Evolutionary conservation across 495 filamentous ascomycete species (phyloP).

Genomic region (Neurospora sublineolata): DNA sequence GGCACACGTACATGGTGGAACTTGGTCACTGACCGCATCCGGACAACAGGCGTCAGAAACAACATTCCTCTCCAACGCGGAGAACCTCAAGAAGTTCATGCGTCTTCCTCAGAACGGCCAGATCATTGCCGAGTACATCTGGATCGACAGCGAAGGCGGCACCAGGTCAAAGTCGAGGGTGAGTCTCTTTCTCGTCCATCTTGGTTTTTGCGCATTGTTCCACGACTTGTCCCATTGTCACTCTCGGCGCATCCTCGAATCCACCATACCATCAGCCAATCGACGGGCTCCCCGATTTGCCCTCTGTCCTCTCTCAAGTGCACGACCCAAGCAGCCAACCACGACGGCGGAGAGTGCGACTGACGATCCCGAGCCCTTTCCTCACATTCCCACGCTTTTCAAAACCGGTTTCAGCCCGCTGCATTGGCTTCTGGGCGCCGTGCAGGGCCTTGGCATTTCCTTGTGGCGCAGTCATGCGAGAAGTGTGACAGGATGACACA

Average conservation of each 20-base stretch:
- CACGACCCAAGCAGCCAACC: neutral
- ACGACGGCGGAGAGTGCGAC: neutral
- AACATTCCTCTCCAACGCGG: constrained; percentile 7
- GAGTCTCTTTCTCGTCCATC: constrained; percentile 28
- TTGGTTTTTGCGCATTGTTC: constrained; percentile 14
- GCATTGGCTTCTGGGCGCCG: neutral
- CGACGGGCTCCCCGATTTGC: neutral
- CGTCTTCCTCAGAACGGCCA: constrained; percentile 76
- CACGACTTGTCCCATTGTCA: constrained; percentile 16
- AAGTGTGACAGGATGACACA: neutral
- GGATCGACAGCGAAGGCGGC: constrained; percentile 75
- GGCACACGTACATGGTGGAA: neutral
- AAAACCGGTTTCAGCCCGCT: neutral
- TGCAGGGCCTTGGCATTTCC: neutral
- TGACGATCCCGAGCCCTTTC: neutral
- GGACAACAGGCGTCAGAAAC: constrained; percentile 2
- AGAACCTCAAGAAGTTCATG: constrained; percentile 72
- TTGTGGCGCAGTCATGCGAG: neutral
- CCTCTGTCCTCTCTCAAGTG: neutral
- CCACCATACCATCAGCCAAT: neutral
- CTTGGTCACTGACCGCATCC: neutral
- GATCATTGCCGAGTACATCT: constrained; percentile 83
- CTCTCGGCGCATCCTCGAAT: constrained; percentile 7
- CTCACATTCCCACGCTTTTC: neutral
- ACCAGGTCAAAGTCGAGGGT: constrained; percentile 88